These are phyloP conservation scores for Calonectria pseudoturangicola DNA, from an alignment of 2,329 filamentous ascomycete genomes.

Conservation along the genomic window DNA sequence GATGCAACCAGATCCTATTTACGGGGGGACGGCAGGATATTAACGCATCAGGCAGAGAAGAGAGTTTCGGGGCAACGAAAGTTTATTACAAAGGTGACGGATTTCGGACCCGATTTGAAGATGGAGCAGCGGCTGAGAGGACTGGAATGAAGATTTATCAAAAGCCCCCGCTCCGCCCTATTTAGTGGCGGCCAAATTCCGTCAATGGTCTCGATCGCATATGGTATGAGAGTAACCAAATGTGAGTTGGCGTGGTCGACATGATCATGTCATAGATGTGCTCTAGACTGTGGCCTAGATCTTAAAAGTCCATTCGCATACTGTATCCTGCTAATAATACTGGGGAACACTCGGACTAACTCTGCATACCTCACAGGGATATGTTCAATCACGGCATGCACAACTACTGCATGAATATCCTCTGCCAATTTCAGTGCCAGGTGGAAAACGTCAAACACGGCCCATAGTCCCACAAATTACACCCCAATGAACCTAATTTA, in stretches of 20 bases:
- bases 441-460: too few relatives aligned
- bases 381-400: too few relatives aligned
- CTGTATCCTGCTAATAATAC: not conserved
- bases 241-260: not conserved
- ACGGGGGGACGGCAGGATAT: too few relatives aligned
- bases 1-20: too few relatives aligned
- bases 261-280: not conserved
- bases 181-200: not conserved
- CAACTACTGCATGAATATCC: too few relatives aligned
- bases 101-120: not conserved
- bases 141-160: constrained; percentile 3
- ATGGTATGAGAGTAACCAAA: not conserved
- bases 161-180: not conserved
- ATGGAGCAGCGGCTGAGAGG: not conserved
- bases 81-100: not conserved
- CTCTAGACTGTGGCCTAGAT: not conserved
- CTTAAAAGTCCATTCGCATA: not conserved
- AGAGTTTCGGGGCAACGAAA: not conserved
- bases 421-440: too few relatives aligned
- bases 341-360: too few relatives aligned
- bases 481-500: too few relatives aligned
- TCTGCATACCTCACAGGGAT: too few relatives aligned
- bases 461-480: too few relatives aligned
- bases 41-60: too few relatives aligned
- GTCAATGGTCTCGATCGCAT: not conserved